Conservation (phyloP, 116 monocot genomes). For the Papilionanthe hybrid region DNA sequence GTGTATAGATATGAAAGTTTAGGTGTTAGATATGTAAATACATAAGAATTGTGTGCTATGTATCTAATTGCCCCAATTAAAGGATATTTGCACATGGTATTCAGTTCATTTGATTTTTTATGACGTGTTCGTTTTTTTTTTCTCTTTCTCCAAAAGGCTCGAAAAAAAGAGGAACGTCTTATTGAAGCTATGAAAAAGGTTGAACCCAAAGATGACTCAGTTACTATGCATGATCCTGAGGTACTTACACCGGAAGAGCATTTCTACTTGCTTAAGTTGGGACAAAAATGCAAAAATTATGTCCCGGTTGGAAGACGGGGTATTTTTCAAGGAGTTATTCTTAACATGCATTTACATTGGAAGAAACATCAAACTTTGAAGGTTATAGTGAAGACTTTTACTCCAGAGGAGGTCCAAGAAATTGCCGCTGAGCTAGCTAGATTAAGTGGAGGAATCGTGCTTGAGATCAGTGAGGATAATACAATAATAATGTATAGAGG, state of each 20-base stretch:
- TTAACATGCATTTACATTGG: slow-evolving; percentile 33
- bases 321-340: slow-evolving; percentile 28
- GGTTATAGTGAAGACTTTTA: slow-evolving; percentile 91
- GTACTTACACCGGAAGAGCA: slow-evolving; percentile 96
- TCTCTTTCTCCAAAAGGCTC: slow-evolving; percentile 40
- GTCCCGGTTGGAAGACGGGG: slow-evolving; percentile 73
- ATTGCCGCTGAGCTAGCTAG: slow-evolving; percentile 86
- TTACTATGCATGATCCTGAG: slow-evolving; percentile 83
- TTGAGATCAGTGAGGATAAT: slow-evolving; percentile 78
- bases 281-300: slow-evolving; percentile 86
- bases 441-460: slow-evolving; percentile 92
- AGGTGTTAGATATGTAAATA: no score
- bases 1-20: no score
- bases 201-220: slow-evolving; percentile 59
- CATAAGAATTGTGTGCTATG: no score
- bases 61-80: background rate
- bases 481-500: slow-evolving; percentile 97
- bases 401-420: slow-evolving; percentile 74
- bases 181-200: slow-evolving; percentile 70
- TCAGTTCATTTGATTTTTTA: background rate
- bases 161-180: slow-evolving; percentile 64
- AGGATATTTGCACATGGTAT: background rate
- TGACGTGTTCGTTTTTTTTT: background rate
- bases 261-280: slow-evolving; percentile 85
- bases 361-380: slow-evolving; percentile 85